Conservation (phyloP, 345 rosid genomes). For the Aquilaria yunnanensis region DNA sequence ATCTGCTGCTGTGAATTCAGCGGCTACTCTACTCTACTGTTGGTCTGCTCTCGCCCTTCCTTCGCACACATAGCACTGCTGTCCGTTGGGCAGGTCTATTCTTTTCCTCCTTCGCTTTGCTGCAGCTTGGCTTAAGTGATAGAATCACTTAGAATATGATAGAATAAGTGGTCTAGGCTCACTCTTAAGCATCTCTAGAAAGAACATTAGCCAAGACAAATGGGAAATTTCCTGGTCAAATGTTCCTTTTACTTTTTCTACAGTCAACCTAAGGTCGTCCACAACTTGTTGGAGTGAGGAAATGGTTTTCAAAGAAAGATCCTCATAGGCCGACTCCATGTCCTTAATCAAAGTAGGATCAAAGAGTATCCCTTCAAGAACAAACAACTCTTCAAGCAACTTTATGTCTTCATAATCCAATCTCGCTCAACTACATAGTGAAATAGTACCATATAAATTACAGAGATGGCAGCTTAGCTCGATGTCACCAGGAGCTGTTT, state of each 20-base stretch:
- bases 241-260: conserved; percentile 43
- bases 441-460: conserved; percentile 8
- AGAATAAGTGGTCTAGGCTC: no score
- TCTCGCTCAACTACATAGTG: conserved; percentile 49
- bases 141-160: neutral
- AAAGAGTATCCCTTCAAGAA: conserved; percentile 38
- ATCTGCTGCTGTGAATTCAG: no score
- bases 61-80: no score
- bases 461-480: neutral
- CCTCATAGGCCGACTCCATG: conserved; percentile 37
- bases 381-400: conserved; percentile 60
- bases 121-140: no score
- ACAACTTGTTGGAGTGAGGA: conserved; percentile 38
- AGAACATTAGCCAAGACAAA: neutral
- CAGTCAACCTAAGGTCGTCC: conserved; percentile 37
- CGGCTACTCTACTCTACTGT: no score
- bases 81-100: no score
- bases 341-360: conserved; percentile 40
- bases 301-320: conserved; percentile 33
- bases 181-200: no score
- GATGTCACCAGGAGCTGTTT: no score
- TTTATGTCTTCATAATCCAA: conserved; percentile 48
- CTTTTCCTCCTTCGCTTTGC: no score
- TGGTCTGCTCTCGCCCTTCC: no score
- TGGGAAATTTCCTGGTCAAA: neutral